Percentiles rank a stretch among this genome's conserved stretches.
Evolutionary conservation across 192 early-diverging fungal species (phyloP).

Genomic region (Umbelopsis sp.): DNA sequence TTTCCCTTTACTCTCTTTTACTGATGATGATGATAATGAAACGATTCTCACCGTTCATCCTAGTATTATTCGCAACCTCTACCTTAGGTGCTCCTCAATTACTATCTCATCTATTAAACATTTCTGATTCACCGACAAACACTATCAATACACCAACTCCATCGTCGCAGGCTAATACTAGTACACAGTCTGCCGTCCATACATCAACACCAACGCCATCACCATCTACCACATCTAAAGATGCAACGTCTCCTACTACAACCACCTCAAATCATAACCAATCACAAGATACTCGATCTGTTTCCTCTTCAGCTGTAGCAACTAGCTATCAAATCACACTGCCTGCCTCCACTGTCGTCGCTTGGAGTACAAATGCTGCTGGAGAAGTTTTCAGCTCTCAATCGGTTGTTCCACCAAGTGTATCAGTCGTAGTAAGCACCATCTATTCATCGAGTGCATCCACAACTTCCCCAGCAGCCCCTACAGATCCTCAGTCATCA

Average conservation of each 20-base stretch:
- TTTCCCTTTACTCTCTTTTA: neutral
- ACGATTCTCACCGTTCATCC: neutral
- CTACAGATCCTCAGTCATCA: conserved; percentile 1
- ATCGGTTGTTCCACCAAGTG: neutral
- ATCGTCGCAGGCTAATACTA: neutral
- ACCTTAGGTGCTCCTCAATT: neutral
- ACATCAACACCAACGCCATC: neutral
- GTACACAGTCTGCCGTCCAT: neutral
- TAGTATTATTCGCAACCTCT: neutral
- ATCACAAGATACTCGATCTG: neutral
- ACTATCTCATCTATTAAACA: conserved; percentile 6
- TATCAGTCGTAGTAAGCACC: neutral
- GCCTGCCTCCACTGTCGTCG: conserved; percentile 1
- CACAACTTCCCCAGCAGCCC: neutral
- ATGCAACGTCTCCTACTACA: neutral
- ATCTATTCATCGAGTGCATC: conserved; percentile 2
- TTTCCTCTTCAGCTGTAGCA: neutral
- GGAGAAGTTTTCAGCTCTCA: conserved; percentile 2
- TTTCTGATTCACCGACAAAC: neutral
- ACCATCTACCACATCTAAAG: neutral
- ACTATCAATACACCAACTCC: neutral
- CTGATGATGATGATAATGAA: neutral
- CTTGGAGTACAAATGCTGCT: neutral
- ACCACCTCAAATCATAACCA: neutral
- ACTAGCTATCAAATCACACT: conserved; percentile 11